These are phyloP conservation scores for Dryas integrifolia DNA, from an alignment of 331 rosid genomes.

Conservation along the genomic window DNA sequence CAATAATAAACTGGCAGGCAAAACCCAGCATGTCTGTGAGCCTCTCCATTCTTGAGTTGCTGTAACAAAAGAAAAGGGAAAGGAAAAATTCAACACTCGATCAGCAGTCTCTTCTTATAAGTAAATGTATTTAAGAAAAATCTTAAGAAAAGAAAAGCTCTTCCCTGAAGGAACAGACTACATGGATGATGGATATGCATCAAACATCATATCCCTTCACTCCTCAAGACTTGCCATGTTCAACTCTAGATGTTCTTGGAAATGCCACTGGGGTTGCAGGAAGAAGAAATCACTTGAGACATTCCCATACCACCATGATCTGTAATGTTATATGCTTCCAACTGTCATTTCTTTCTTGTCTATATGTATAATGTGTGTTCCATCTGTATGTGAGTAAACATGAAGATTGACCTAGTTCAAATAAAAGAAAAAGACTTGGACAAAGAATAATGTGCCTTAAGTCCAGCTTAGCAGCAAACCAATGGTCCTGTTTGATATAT, in stretches of 20 bases:
- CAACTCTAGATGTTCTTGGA: slow-evolving; percentile 69
- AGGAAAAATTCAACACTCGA: background rate
- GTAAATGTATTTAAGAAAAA: too few species aligned
- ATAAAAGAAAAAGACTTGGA: background rate
- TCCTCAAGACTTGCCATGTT: slow-evolving; percentile 59
- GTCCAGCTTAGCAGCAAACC: too few species aligned
- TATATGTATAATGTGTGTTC: background rate
- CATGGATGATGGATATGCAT: slow-evolving; percentile 90
- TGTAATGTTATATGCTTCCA: background rate
- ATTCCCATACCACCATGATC: background rate
- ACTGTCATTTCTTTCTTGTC: background rate
- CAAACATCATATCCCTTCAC: slow-evolving; percentile 63
- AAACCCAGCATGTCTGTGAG: background rate
- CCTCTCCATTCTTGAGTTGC: slow-evolving; percentile 2
- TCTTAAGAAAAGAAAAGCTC: background rate
- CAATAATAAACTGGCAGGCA: background rate
- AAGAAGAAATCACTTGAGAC: slow-evolving; percentile 45
- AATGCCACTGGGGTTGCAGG: slow-evolving; percentile 81
- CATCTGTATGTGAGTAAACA: background rate
- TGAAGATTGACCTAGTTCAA: background rate
- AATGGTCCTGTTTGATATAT: too few species aligned
- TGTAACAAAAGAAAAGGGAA: background rate
- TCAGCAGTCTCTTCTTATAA: background rate
- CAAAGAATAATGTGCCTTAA: too few species aligned
- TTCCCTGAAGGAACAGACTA: too few species aligned